These are phyloP conservation scores for Globisporangium canariense DNA, from an alignment of 352 stramenopile species.

Conservation along the genomic window DNA sequence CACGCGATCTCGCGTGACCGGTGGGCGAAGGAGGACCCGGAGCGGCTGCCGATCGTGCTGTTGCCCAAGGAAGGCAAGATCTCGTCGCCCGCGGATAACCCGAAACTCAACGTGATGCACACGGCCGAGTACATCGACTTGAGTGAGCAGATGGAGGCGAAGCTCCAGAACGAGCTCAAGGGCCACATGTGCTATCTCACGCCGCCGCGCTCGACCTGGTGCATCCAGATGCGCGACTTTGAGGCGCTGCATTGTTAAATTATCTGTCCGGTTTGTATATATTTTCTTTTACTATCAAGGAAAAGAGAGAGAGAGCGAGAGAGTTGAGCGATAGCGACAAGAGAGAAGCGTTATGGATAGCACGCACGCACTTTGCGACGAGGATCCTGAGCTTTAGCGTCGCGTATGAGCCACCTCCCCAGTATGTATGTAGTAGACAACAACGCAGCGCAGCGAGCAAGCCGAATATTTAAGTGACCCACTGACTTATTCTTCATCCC, in stretches of 20 bases:
- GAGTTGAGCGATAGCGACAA: not conserved
- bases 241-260: constrained; percentile 52
- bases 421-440: not conserved
- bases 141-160: constrained; percentile 54
- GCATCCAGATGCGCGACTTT: constrained; percentile 82
- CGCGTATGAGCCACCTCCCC: not conserved
- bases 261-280: constrained; percentile 1
- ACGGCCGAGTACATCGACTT: constrained; percentile 66
- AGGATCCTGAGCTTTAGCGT: not conserved
- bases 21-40: constrained; percentile 63
- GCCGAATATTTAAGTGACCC: constrained; percentile 2
- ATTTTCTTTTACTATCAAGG: not conserved
- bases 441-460: not conserved
- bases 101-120: constrained; percentile 68
- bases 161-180: constrained; percentile 31
- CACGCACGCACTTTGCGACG: not conserved
- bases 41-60: constrained; percentile 71
- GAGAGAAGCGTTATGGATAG: not conserved
- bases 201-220: constrained; percentile 74
- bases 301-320: not conserved
- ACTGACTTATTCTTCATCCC: not conserved
- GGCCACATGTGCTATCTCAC: constrained; percentile 53
- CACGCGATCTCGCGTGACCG: constrained; percentile 71
- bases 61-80: constrained; percentile 61
- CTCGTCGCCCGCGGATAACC: constrained; percentile 69